phyloP scores from a whole-genome alignment of 495 filamentous ascomycete genomes.

The Penicillium cinerascens region DNA sequence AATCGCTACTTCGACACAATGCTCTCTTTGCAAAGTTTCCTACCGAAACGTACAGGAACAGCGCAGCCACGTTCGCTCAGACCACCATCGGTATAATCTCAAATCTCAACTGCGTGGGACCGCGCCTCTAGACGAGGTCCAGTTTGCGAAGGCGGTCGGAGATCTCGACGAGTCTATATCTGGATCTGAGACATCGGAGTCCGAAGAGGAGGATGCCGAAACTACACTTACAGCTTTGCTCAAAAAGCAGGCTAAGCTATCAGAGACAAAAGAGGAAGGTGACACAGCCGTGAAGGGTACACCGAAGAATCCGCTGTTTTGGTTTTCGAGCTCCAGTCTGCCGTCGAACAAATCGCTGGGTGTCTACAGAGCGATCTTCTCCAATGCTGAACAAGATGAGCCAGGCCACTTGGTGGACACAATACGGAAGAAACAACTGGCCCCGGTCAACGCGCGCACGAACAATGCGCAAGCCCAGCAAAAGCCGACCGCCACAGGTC shows the following conservation, averaged over 20 bases:
- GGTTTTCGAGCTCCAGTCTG: conserved; percentile 74
- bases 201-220: conserved; percentile 59
- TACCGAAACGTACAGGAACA: conserved; percentile 77
- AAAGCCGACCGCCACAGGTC: conserved; percentile 54
- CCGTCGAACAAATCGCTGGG: conserved; percentile 78
- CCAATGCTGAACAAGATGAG: conserved; percentile 64
- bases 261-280: conserved; percentile 49
- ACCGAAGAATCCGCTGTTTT: conserved; percentile 74
- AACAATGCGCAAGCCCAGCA: conserved; percentile 45
- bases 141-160: conserved; percentile 81
- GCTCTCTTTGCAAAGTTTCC: conserved; percentile 70
- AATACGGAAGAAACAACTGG: conserved; percentile 70
- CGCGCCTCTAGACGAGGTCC: conserved; percentile 63
- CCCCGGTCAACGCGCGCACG: conserved; percentile 52
- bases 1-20: conserved; percentile 66
- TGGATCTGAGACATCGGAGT: conserved; percentile 62
- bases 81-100: conserved; percentile 89
- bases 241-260: conserved; percentile 77
- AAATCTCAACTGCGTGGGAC: conserved; percentile 79
- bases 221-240: conserved; percentile 67
- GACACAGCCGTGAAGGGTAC: conserved; percentile 47
- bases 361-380: conserved; percentile 81
- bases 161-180: conserved; percentile 89
- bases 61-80: conserved; percentile 80
- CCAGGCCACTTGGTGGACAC: conserved; percentile 56